phyloP scores from a whole-genome alignment of 2,329 filamentous ascomycete species.

The Penicillium sp. region DNA sequence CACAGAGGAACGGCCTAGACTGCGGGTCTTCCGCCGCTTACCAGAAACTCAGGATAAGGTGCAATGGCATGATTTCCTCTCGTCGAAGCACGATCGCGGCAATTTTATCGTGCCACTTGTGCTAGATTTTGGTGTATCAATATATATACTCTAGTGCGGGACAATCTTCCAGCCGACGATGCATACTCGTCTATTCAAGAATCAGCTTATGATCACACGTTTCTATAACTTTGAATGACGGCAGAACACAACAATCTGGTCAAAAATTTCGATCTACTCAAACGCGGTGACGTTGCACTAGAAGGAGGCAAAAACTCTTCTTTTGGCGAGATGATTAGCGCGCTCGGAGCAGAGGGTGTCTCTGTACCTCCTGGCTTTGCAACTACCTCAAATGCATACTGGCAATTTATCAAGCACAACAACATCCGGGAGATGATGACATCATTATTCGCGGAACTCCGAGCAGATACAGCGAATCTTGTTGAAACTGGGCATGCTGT shows the following conservation, averaged over 20 bases:
- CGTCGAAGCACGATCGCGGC: no score
- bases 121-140: no score
- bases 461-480: not conserved
- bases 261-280: no score
- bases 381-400: constrained; percentile 38
- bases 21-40: no score
- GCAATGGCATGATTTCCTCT: no score
- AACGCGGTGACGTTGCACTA: constrained; percentile 24
- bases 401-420: constrained; percentile 38
- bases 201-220: no score
- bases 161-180: no score
- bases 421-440: constrained; percentile 32
- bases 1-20: no score
- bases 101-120: no score
- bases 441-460: not conserved
- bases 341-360: constrained; percentile 31
- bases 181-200: no score
- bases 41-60: no score
- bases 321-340: constrained; percentile 41
- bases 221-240: not conserved
- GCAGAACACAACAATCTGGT: not conserved
- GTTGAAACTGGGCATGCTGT: not conserved
- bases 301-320: constrained; percentile 45
- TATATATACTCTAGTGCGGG: no score
- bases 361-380: constrained; percentile 40